Evolutionary conservation across 106 monocot species (phyloP), one percentile per base, ranked within the genome.

Genomic region (Dendrobium nobile): DNA sequence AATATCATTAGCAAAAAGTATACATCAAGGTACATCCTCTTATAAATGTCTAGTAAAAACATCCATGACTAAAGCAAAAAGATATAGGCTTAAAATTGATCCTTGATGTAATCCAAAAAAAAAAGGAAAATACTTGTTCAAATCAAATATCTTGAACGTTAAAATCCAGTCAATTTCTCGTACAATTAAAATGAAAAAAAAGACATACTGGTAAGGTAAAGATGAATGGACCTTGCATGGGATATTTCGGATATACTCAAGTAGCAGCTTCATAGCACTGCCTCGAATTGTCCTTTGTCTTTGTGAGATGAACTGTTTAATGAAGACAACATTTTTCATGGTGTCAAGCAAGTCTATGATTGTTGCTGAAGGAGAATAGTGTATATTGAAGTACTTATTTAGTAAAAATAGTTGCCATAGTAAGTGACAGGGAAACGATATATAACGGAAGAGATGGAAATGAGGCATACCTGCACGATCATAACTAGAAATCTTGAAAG

Each of bases 261-360:
- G 47, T 28, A 95, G 85, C 72, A 90, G 79, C 41, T 82, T 85
- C 74, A 81, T 84, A 78, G 78, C 85, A 47, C 93, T 85, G 61
- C 98, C 98, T 78, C 98, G 90, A 75, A 99, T 54, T 75, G 95
- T 95, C 75, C 84, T 86, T 54, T 95, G 91, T 84, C 88, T 95
- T 91, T 99, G 98, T 9, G 98, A 91, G 79, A 93, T 87, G 47
- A 91, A 99, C 98, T 95, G 87, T 86, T 86, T 64, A 40, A 80
- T 33, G 77, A 44, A 68, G 26, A 84, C 54, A 72, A 9, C 20
- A 47, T 48, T 76, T 37, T 48, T 26, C 17, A 48, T 24, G 70
- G 3, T 11, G 19, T 48, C 2, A 26, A 47, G 4, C 45, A 48
- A 47, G 26, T 48, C 48, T 24, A 22, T 48, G 19, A 43, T 42